Percentiles rank a stretch among this genome's conserved stretches.
Conservation (phyloP, 345 rosid genomes). For the Hypericum perforatum region DNA sequence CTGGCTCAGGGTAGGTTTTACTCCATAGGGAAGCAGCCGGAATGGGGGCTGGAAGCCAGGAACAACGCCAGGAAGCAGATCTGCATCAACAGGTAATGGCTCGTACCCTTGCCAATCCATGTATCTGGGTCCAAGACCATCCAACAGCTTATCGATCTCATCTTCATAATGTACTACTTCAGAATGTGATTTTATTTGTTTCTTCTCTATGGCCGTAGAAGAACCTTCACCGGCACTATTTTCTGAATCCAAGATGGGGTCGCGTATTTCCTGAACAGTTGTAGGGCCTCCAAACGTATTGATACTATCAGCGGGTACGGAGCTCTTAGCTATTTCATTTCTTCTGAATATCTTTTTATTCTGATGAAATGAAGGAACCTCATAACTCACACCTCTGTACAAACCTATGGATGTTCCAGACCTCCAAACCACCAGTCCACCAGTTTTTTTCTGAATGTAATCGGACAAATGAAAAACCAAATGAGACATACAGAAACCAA, state of each 20-base stretch:
- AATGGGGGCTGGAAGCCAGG: slow-evolving; percentile 82
- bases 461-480: neutral
- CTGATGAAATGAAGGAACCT: slow-evolving; percentile 34
- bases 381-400: slow-evolving; percentile 62
- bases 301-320: slow-evolving; percentile 22
- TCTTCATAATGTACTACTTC: slow-evolving; percentile 61
- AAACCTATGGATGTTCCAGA: slow-evolving; percentile 71
- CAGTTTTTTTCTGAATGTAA: slow-evolving; percentile 65
- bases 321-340: slow-evolving; percentile 23
- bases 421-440: slow-evolving; percentile 97
- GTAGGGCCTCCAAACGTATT: slow-evolving; percentile 15
- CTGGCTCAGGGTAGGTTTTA: slow-evolving; percentile 50
- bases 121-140: slow-evolving; percentile 80
- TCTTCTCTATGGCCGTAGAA: slow-evolving; percentile 9
- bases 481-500: slow-evolving; percentile 6
- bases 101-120: slow-evolving; percentile 76
- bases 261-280: slow-evolving; percentile 14
- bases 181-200: slow-evolving; percentile 17
- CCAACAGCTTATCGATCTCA: slow-evolving; percentile 66
- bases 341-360: slow-evolving; percentile 41
- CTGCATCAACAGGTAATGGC: slow-evolving; percentile 89
- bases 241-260: slow-evolving; percentile 21
- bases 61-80: slow-evolving; percentile 76
- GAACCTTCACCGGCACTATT: slow-evolving; percentile 1
- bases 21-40: slow-evolving; percentile 85